Base-by-base conservation (phyloP, 2,329 filamentous ascomycete genomes). In the Fusarium sp. region DNA sequence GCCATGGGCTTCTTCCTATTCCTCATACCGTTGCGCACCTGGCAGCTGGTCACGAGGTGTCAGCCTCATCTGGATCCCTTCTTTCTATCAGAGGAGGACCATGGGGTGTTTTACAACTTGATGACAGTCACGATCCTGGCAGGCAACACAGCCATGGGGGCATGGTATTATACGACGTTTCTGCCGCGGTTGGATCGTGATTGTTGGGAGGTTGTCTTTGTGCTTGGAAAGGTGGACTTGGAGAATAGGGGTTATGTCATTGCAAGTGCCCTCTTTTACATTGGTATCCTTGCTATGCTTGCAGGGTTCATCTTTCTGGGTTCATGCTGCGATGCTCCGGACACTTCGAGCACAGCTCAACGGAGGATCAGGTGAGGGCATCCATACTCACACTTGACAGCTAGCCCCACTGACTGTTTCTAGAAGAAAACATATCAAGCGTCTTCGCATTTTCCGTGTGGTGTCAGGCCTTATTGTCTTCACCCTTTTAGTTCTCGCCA, bases 1-100 rank as follows among this genome's bases (percentile, higher is more conserved):
- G 66, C 77, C 1, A 80, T 79, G 39, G 81, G 82, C 8, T 72
- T 76, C 45, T 80, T 79, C 65, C 34, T 83, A 3, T 80, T 82
- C 43, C 64, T 81, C 6, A 76, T 83, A 10, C 82, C 83, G 4
- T 68, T 83, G 6, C 80, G 81, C 48, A 43, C 79, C n/a, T 83
- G 81, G 82, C 80, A 79, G 27, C 59, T 74, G 2, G 39, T 82
- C 25, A 81, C 81, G 2, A 76, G 80, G 27, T 83, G 79, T 69
- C 77, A 78, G 41, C 66, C 77, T 23, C 74, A 77, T 30, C 79
- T 81, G 72, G 78, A 83, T 25, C 82, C 82, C 9, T 76, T 81
- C 6, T 57, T 72, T 0, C 76, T 78, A 64, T 76, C 81, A 20
- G 69, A 70, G 5, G 82, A 83, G 61, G 39, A 50, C 2, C 75